Conservation (phyloP, 345 rosid genomes). For the Acer negundo region DNA sequence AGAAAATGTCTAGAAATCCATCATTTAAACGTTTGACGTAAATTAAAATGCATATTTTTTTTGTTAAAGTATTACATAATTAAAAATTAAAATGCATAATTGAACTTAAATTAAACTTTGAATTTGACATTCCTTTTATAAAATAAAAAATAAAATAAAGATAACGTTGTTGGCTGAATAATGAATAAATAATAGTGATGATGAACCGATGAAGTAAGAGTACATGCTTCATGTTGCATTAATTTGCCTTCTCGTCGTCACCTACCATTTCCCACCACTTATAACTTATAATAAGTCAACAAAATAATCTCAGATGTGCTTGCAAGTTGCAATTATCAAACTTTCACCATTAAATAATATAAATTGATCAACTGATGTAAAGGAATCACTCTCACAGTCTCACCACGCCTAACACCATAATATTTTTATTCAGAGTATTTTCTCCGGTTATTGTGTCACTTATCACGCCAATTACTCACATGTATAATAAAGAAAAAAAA, state of each 20-base stretch:
- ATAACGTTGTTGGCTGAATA: neutral
- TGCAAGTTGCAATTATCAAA: neutral
- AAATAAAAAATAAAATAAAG: too few species aligned
- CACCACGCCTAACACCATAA: neutral
- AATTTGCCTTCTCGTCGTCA: too few species aligned
- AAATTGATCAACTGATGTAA: neutral
- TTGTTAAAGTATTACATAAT: too few species aligned
- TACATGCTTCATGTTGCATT: neutral
- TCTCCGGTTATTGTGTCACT: neutral
- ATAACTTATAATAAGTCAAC: constrained; percentile 17
- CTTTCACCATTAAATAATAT: neutral
- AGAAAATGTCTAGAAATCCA: too few species aligned
- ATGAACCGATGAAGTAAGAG: neutral
- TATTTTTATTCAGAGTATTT: neutral
- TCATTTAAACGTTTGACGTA: too few species aligned
- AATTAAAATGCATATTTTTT: too few species aligned
- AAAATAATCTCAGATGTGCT: neutral
- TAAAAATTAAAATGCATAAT: too few species aligned
- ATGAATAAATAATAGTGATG: too few species aligned
- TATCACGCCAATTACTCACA: neutral
- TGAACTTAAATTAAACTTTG: too few species aligned
- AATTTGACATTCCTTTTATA: neutral
- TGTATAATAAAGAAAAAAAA: neutral
- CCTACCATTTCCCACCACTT: neutral
- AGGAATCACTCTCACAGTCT: neutral